Evolutionary conservation across 306 rosid species (phyloP), one percentile per base, ranked within the genome.

Genomic region (Corylus avellana): DNA sequence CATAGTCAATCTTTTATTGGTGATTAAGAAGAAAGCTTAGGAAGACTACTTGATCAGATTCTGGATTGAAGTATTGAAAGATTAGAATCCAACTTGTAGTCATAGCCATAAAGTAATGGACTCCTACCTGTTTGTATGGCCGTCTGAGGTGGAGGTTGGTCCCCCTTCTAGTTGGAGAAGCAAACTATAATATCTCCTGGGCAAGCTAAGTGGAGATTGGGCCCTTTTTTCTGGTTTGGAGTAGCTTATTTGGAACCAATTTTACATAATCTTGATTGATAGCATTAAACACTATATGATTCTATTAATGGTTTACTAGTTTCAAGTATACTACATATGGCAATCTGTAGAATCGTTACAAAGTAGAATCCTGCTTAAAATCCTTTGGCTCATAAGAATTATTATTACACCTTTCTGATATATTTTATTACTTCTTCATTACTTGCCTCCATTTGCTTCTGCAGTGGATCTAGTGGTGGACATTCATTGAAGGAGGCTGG

Each of bases 391-490:
- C 53, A 18, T n/a, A 16, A n/a, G 20, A 29, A 66, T 35, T 10
- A 39, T 12, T 50, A 4, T 39, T 63, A 62, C 46, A 39, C 17
- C 8, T 51, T 20, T 39, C 67, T 18, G 29, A 4, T 37, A 14
- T 20, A 39, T 29, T 13, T 20, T 18, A 51, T 42, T 59, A 47
- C 35, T 18, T 75, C 66, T 25, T 80, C 72, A 69, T 75, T 47
- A 56, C 66, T 81, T 83, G 80, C 66, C 49, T 75, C 42, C 82
- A 73, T 84, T 53, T 78, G 25, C 61, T 71, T 76, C 76, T 85
- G 67, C 84, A 92, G 98, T 85, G 98, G 97, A 79, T 86, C 97
- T 75, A 78, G 86, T 86, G 97, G 91, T 75, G 97, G 96, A 56
- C 73, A 86, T 84, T 90, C 94, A 79, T 85, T 94, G 62, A 86